These are phyloP conservation scores for Amphichorda felina DNA, from an alignment of 2,329 filamentous ascomycete genomes.

Conservation along the genomic window DNA sequence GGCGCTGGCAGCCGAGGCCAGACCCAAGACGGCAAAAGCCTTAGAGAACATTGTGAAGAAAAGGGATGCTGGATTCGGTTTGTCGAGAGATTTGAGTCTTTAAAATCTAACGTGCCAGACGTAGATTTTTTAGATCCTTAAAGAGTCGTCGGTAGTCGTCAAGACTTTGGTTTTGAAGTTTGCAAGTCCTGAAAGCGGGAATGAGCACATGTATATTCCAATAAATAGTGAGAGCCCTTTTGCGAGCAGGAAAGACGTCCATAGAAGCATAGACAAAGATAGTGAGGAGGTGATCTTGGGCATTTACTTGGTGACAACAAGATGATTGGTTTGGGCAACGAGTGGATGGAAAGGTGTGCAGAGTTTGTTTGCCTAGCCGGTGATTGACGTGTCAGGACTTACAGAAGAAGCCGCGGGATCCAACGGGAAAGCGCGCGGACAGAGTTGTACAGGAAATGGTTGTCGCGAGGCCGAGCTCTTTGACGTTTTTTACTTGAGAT, in stretches of 20 bases:
- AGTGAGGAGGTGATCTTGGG: too few species aligned
- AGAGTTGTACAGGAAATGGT: constrained; percentile 2
- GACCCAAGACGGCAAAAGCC: constrained; percentile 36
- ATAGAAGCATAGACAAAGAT: too few species aligned
- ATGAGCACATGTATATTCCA: too few species aligned
- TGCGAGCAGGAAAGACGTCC: too few species aligned
- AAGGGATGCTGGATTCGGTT: neutral
- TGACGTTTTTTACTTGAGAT: constrained; percentile 1
- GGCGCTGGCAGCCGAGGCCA: constrained; percentile 50
- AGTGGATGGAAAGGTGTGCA: too few species aligned
- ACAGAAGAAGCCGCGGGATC: constrained; percentile 2
- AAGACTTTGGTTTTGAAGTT: constrained; percentile 3
- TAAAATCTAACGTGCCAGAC: constrained; percentile 28
- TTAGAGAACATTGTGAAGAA: constrained; percentile 37
- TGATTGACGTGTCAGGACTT: neutral
- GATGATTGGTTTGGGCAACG: too few species aligned
- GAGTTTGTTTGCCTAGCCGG: neutral
- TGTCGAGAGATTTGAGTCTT: constrained; percentile 20
- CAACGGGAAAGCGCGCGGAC: neutral
- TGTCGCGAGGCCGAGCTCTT: constrained; percentile 2
- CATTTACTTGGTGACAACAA: too few species aligned
- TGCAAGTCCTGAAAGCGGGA: constrained; percentile 1
- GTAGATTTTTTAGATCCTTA: constrained; percentile 8
- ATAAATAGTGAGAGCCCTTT: too few species aligned
- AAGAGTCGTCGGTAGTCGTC: constrained; percentile 6